These are phyloP conservation scores for Neonectria punicea DNA, from an alignment of 2,329 filamentous ascomycete species.

Conservation along the genomic window DNA sequence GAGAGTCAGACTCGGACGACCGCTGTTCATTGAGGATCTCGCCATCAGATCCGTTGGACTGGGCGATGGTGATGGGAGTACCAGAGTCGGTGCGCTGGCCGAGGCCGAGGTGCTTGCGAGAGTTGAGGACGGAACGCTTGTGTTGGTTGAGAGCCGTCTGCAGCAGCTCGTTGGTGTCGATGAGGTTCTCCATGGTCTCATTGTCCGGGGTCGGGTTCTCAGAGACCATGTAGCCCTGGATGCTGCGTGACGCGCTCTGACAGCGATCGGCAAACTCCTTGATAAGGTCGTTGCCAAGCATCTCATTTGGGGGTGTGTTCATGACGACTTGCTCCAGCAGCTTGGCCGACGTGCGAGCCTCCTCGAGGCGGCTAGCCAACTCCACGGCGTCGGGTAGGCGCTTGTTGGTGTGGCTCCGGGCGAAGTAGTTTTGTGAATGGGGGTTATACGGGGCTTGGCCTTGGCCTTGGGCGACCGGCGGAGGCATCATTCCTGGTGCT, in stretches of 20 bases:
- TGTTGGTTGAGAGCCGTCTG: conserved; percentile 85
- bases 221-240: conserved; percentile 86
- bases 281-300: conserved; percentile 86
- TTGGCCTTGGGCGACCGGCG: conserved; percentile 15
- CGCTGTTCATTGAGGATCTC: conserved; percentile 26
- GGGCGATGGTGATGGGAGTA: conserved; percentile 42
- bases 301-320: conserved; percentile 80
- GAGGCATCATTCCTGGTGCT: conserved; percentile 30
- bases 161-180: conserved; percentile 94
- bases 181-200: conserved; percentile 90
- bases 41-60: conserved; percentile 45
- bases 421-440: conserved; percentile 67
- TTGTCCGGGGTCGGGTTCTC: conserved; percentile 87
- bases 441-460: conserved; percentile 41
- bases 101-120: conserved; percentile 64
- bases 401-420: conserved; percentile 59
- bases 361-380: conserved; percentile 84
- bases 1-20: conserved; percentile 30
- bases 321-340: conserved; percentile 92
- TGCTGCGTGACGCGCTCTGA: conserved; percentile 79
- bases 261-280: conserved; percentile 93
- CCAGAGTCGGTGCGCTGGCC: conserved; percentile 44
- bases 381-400: conserved; percentile 76
- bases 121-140: conserved; percentile 79
- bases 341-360: conserved; percentile 90